phyloP scores from a whole-genome alignment of 352 stramenopile genomes.

The Globisporangium perplexum region DNA sequence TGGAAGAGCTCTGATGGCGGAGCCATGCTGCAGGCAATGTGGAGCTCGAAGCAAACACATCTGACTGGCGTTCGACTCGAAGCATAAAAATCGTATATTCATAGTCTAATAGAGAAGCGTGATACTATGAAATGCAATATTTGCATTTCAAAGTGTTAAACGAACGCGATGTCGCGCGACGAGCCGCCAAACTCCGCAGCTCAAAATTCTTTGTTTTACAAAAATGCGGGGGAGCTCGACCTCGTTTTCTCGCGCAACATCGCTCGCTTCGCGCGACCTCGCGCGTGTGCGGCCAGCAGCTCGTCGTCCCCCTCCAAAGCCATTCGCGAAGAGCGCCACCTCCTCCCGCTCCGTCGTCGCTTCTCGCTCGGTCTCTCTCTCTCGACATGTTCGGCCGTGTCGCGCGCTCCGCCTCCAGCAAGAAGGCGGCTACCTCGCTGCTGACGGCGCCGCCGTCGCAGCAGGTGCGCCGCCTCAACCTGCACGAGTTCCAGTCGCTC shows the following conservation, averaged over 20 bases:
- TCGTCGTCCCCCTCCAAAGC: neutral
- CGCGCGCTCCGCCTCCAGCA: constrained; percentile 21
- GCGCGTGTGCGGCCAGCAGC: neutral
- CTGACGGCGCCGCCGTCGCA: constrained; percentile 51
- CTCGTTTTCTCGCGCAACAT: neutral
- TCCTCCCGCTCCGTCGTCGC: neutral
- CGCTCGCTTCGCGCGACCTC: neutral
- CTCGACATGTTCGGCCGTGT: constrained; percentile 49
- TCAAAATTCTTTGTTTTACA: neutral
- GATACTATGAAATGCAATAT: neutral
- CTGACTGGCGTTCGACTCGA: too few species aligned
- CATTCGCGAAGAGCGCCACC: neutral
- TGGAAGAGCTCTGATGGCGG: constrained; percentile 51
- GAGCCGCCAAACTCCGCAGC: neutral
- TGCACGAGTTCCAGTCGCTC: constrained; percentile 94
- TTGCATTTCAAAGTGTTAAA: neutral
- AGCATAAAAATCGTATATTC: too few species aligned
- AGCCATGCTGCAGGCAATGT: too few species aligned
- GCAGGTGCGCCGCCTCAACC: constrained; percentile 87
- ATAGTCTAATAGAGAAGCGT: too few species aligned
- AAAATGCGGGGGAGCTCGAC: neutral
- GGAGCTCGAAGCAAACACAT: too few species aligned
- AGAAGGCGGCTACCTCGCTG: constrained; percentile 28
- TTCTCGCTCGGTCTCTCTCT: neutral
- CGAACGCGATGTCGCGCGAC: neutral